phyloP scores from a whole-genome alignment of 2,329 filamentous ascomycete species.

The Bipolaris victoriae region DNA sequence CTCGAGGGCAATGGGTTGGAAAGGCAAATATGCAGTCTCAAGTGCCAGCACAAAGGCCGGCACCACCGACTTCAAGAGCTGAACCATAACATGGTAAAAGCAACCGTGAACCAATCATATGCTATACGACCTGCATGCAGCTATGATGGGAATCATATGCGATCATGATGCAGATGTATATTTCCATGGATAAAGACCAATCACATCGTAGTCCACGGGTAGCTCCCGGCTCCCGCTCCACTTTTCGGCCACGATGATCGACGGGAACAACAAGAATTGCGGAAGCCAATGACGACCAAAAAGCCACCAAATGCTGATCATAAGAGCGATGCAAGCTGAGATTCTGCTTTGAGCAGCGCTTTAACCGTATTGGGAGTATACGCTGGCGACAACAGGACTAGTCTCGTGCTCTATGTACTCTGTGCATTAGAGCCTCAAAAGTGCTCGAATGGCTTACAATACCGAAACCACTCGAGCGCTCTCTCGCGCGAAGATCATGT shows the following conservation, averaged over 20 bases:
- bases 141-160: conserved; percentile 12
- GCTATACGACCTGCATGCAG: not conserved
- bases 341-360: conserved; percentile 4
- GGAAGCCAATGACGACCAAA: conserved; percentile 22
- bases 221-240: conserved; percentile 7
- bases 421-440: conserved; percentile 11
- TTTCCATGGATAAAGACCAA: not conserved
- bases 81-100: conserved; percentile 1
- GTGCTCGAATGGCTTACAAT: conserved; percentile 11
- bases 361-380: conserved; percentile 9
- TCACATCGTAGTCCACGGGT: conserved; percentile 1
- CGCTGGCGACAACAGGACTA: conserved; percentile 10
- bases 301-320: conserved; percentile 15
- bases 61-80: not conserved
- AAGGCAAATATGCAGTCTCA: not conserved
- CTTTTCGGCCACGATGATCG: conserved; percentile 21
- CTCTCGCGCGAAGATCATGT: conserved; percentile 4
- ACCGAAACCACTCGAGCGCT: not conserved
- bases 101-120: not conserved
- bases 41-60: not conserved
- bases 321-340: conserved; percentile 2
- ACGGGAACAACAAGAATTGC: conserved; percentile 17
- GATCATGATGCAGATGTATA: conserved; percentile 19
- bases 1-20: not conserved
- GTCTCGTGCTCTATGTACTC: not conserved